These are phyloP conservation scores for Bjerkandera adusta DNA, from an alignment of 1,284 basidiomycete genomes.

Conservation along the genomic window DNA sequence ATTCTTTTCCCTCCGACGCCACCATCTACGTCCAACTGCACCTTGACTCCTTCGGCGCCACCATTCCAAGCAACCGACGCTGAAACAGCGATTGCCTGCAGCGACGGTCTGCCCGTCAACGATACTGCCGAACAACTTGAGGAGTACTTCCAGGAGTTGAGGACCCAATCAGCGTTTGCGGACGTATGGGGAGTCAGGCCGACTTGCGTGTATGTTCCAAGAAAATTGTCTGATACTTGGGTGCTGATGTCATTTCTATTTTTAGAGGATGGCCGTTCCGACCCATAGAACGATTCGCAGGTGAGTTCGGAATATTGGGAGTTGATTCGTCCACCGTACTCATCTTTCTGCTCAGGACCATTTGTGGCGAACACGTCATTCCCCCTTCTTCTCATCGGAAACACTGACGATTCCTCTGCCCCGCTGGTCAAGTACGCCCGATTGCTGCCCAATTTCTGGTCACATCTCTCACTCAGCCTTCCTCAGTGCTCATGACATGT, in stretches of 20 bases:
- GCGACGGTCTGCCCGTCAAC: slow-evolving; percentile 1
- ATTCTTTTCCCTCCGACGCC: neutral
- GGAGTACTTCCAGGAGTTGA: neutral
- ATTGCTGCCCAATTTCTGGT: neutral
- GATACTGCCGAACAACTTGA: slow-evolving; percentile 8
- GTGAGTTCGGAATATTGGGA: slow-evolving; percentile 8
- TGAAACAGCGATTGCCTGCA: slow-evolving; percentile 1
- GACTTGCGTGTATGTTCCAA: slow-evolving; percentile 3
- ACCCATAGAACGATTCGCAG: slow-evolving; percentile 14
- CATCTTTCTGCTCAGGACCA: slow-evolving; percentile 14
- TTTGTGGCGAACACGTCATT: slow-evolving; percentile 15
- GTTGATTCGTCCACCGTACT: neutral
- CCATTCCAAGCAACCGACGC: neutral
- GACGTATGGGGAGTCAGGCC: slow-evolving; percentile 8
- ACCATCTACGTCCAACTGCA: slow-evolving; percentile 2
- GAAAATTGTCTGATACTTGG: neutral
- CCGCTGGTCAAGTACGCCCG: slow-evolving; percentile 7
- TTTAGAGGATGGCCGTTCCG: neutral
- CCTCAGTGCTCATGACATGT: slow-evolving; percentile 21
- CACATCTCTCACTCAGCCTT: too few relatives aligned
- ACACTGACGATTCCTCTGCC: slow-evolving; percentile 15
- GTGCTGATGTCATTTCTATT: neutral
- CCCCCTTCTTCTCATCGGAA: slow-evolving; percentile 18
- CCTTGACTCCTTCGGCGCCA: neutral
- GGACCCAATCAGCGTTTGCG: slow-evolving; percentile 4